phyloP scores from a whole-genome alignment of 305 asterid genomes.

The Fraxinus sp. region DNA sequence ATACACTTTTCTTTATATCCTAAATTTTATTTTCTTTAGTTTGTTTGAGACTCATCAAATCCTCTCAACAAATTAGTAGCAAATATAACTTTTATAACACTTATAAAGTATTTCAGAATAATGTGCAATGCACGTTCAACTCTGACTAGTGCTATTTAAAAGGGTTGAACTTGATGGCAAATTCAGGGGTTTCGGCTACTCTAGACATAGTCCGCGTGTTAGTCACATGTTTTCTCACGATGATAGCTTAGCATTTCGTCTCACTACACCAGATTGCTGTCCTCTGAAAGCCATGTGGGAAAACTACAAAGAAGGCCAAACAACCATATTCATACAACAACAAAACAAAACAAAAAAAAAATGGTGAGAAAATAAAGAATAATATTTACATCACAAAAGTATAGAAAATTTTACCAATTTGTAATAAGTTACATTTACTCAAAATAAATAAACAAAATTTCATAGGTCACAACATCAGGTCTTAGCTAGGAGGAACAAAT shows the following conservation, averaged over 20 bases:
- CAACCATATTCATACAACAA: not conserved
- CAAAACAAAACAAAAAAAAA: too few relatives aligned
- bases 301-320: not conserved
- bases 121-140: too few relatives aligned
- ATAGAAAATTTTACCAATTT: not conserved
- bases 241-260: not conserved
- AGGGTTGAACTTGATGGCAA: not conserved
- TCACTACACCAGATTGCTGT: not conserved
- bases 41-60: too few relatives aligned
- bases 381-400: not conserved
- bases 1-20: too few relatives aligned
- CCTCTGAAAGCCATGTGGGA: too few relatives aligned
- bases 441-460: constrained; percentile 9
- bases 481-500: not conserved
- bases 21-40: too few relatives aligned
- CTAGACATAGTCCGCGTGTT: not conserved
- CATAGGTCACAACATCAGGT: not conserved
- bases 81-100: too few relatives aligned
- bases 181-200: not conserved
- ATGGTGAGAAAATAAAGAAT: not conserved
- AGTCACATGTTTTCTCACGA: not conserved
- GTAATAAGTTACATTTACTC: constrained; percentile 10
- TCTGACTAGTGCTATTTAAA: not conserved
- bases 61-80: too few relatives aligned
- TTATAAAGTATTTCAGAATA: too few relatives aligned